Percentiles rank a stretch among this genome's conserved stretches.
Conservation (phyloP, 192 early-diverging fungal species). For the Irineochytrium annulatum region DNA sequence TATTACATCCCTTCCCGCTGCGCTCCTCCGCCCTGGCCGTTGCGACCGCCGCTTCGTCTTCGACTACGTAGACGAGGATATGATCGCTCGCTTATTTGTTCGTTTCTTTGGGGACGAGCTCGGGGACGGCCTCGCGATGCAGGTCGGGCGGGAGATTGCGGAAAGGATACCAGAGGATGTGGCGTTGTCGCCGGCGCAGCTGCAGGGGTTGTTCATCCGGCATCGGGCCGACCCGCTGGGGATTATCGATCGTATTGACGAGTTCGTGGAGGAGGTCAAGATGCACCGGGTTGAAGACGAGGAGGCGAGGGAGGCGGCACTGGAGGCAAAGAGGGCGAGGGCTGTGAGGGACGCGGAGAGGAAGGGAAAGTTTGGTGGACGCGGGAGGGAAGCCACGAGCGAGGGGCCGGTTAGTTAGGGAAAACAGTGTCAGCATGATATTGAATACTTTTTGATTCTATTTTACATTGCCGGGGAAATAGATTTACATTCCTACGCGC, state of each 20-base stretch:
- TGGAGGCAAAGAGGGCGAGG: not conserved
- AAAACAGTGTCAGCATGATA: too few relatives aligned
- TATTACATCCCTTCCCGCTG: slow-evolving; percentile 51
- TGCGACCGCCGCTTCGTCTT: slow-evolving; percentile 52
- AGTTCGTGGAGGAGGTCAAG: slow-evolving; percentile 15
- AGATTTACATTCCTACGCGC: too few relatives aligned
- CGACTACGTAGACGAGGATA: slow-evolving; percentile 64
- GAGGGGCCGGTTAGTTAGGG: too few relatives aligned
- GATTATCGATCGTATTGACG: slow-evolving; percentile 48
- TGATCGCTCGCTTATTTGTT: slow-evolving; percentile 71
- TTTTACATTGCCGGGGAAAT: too few relatives aligned
- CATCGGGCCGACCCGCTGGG: slow-evolving; percentile 62
- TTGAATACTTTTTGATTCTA: too few relatives aligned
- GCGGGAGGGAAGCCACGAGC: too few relatives aligned
- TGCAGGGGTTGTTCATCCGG: slow-evolving; percentile 85
- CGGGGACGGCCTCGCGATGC: slow-evolving; percentile 49
- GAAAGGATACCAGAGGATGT: slow-evolving; percentile 47
- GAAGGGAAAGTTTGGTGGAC: too few relatives aligned
- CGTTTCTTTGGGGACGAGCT: slow-evolving; percentile 64
- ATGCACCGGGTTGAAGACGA: not conserved
- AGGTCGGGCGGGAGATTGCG: slow-evolving; percentile 55
- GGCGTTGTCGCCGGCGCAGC: slow-evolving; percentile 50
- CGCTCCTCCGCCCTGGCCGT: slow-evolving; percentile 62
- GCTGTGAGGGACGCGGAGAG: not conserved
- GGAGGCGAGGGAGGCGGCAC: not conserved